A percentile compares a stretch with the other conserved stretches of the same genome.
Conservation (phyloP, 768 basidiomycete genomes). For the Suillus alpinus region DNA sequence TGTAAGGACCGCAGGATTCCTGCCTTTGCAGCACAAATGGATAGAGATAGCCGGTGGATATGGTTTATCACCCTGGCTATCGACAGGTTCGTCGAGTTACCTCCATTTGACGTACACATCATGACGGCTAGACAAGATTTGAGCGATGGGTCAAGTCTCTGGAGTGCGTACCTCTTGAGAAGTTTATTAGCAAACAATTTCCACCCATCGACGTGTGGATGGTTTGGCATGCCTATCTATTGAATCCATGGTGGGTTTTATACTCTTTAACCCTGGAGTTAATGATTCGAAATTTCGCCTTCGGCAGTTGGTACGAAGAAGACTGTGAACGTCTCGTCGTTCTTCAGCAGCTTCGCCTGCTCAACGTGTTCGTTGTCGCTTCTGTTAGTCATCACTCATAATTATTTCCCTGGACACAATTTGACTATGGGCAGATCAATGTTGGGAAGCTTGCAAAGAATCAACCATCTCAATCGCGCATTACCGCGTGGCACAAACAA, state of each 20-base stretch:
- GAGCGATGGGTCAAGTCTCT: constrained; percentile 31
- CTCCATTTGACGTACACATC: neutral
- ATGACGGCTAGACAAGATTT: constrained; percentile 24
- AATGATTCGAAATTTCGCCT: constrained; percentile 2
- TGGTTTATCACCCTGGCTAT: constrained; percentile 41
- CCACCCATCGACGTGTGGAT: constrained; percentile 41
- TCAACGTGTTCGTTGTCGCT: constrained; percentile 27
- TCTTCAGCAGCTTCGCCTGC: constrained; percentile 22
- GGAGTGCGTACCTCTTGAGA: constrained; percentile 21
- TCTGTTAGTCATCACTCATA: constrained; percentile 19
- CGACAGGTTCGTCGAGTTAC: constrained; percentile 28
- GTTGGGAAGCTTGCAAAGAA: constrained; percentile 15
- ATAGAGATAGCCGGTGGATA: constrained; percentile 30
- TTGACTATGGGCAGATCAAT: constrained; percentile 19
- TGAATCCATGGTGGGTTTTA: constrained; percentile 33
- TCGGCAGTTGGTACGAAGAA: constrained; percentile 29
- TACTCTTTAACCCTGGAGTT: neutral
- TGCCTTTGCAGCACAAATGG: constrained; percentile 20
- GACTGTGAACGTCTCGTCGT: constrained; percentile 29
- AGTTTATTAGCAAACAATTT: constrained; percentile 23
- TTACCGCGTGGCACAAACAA: constrained; percentile 20
- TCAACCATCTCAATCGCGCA: constrained; percentile 16
- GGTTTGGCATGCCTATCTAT: constrained; percentile 42
- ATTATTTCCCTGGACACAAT: neutral
- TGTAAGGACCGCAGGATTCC: constrained; percentile 28